phyloP scores from a whole-genome alignment of 306 rosid species.

The Adenanthera pavonina region DNA sequence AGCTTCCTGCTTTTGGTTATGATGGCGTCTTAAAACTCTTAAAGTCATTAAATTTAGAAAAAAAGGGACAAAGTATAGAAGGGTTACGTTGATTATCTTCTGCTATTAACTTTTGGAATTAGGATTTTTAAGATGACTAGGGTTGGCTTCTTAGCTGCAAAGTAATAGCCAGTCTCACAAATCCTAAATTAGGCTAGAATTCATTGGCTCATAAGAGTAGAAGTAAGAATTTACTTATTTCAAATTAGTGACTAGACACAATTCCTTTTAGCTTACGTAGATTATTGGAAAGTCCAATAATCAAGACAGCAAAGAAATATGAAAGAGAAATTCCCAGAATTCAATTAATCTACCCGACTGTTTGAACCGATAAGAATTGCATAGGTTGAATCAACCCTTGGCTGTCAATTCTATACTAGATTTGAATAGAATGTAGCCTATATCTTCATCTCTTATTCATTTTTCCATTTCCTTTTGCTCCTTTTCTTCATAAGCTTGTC shows the following conservation, averaged over 20 bases:
- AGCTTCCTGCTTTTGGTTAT: background rate
- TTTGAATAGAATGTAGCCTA: conserved; percentile 5
- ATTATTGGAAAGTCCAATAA: conserved; percentile 28
- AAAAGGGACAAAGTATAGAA: background rate
- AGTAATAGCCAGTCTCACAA: background rate
- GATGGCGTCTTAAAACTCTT: conserved; percentile 9
- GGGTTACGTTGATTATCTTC: conserved; percentile 19
- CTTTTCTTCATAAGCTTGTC: conserved; percentile 13
- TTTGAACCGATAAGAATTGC: background rate
- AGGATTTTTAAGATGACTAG: conserved; percentile 12
- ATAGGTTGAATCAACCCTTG: background rate
- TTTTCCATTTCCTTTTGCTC: conserved; percentile 5
- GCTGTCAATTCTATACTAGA: background rate
- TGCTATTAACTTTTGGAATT: conserved; percentile 21
- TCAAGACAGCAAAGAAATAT: conserved; percentile 11
- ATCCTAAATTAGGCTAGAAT: conserved; percentile 4
- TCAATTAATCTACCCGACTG: background rate
- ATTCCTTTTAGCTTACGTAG: background rate
- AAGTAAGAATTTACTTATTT: conserved; percentile 15
- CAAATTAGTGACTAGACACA: background rate
- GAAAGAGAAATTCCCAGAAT: background rate
- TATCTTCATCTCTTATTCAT: conserved; percentile 22
- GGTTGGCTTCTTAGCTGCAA: conserved; percentile 16
- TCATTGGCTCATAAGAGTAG: conserved; percentile 1
- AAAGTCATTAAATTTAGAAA: conserved; percentile 18